phyloP scores from a whole-genome alignment of 1,284 basidiomycete genomes.

The Fomitopsis schrenkii region DNA sequence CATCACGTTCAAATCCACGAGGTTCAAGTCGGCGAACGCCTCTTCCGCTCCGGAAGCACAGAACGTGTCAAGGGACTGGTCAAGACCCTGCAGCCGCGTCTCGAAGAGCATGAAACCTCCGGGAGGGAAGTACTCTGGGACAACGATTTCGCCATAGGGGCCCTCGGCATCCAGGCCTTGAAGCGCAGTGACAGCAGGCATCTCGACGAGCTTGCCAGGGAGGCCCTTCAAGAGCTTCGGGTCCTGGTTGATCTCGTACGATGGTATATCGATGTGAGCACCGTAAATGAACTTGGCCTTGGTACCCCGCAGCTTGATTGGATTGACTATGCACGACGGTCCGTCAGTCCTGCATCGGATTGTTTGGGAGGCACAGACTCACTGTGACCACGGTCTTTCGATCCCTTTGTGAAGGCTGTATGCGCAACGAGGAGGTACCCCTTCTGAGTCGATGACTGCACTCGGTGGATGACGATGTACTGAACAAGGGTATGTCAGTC shows the following conservation, averaged over 20 bases:
- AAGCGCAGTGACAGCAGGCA: conserved; percentile 48
- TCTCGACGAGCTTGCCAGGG: conserved; percentile 64
- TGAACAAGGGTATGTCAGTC: conserved; percentile 25
- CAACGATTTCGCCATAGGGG: conserved; percentile 70
- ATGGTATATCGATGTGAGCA: conserved; percentile 65
- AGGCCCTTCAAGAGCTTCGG: conserved; percentile 66
- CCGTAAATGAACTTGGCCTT: conserved; percentile 80
- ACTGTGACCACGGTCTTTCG: conserved; percentile 79
- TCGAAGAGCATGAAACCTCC: conserved; percentile 90
- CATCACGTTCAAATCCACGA: conserved; percentile 85
- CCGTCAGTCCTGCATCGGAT: background rate
- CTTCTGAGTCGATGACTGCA: conserved; percentile 86
- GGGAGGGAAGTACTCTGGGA: conserved; percentile 87
- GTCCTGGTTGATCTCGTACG: conserved; percentile 57
- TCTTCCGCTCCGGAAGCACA: conserved; percentile 66
- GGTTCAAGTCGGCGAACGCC: conserved; percentile 71
- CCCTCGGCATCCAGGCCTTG: conserved; percentile 66
- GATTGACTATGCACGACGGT: conserved; percentile 54
- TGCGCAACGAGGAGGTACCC: conserved; percentile 90
- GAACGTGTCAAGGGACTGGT: conserved; percentile 63
- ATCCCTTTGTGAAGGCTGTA: conserved; percentile 80
- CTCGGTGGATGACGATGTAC: conserved; percentile 91
- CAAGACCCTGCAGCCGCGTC: conserved; percentile 72
- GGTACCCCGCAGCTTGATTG: conserved; percentile 79
- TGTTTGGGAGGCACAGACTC: conserved; percentile 15